Conservation (phyloP, 805 yeast genomes). For the Scheffersomyces stipitis region DNA sequence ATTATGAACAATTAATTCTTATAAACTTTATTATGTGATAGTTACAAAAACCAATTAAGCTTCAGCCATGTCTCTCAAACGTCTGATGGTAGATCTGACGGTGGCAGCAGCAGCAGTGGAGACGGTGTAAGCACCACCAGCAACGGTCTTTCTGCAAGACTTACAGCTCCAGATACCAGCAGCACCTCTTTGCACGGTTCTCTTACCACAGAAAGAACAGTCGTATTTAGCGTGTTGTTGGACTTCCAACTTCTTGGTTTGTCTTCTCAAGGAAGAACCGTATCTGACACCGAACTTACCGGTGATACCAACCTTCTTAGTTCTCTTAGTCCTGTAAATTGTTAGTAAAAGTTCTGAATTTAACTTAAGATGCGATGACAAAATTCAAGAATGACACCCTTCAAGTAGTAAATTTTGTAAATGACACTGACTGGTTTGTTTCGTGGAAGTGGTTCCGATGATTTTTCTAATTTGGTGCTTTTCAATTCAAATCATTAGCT, state of each 20-base stretch:
- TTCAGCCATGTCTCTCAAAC: constrained; percentile 99
- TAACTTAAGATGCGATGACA: no score
- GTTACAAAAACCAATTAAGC: constrained; percentile 60
- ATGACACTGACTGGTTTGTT: no score
- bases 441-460: no score
- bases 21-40: constrained; percentile 5
- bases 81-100: constrained; percentile 99
- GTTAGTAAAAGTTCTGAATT: constrained; percentile 38
- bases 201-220: constrained; percentile 99
- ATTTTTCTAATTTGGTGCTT: no score
- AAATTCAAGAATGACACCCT: no score
- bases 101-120: constrained; percentile 99
- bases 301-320: constrained; percentile 99
- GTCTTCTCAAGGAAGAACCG: constrained; percentile 99
- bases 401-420: no score
- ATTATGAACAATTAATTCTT: constrained; percentile 12
- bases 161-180: constrained; percentile 99
- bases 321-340: constrained; percentile 91
- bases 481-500: no score
- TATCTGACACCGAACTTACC: constrained; percentile 99
- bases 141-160: constrained; percentile 93
- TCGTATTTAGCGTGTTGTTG: constrained; percentile 99
- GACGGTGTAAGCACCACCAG: constrained; percentile 99
- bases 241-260: constrained; percentile 97
- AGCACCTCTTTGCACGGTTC: constrained; percentile 95